Evolutionary conservation across 768 basidiomycete species (phyloP).

Genomic region (Zangia roseola): DNA sequence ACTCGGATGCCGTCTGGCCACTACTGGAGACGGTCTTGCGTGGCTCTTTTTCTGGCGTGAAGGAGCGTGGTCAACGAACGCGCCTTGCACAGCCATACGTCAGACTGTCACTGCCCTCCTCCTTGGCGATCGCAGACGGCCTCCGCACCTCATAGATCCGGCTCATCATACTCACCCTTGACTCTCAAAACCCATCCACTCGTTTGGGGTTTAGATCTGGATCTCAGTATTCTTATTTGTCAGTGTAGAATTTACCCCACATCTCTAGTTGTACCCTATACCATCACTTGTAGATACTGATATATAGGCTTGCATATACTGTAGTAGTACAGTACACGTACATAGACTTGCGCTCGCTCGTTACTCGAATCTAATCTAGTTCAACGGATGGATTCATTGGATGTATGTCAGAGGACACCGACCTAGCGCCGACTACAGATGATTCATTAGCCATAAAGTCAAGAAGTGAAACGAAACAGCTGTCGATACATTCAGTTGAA

Average conservation of each 20-base stretch:
- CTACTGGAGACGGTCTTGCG: slow-evolving; percentile 61
- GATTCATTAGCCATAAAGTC: slow-evolving; percentile 19
- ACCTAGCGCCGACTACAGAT: slow-evolving; percentile 3
- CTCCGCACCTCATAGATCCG: slow-evolving; percentile 11
- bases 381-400: too few relatives aligned
- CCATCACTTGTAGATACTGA: slow-evolving; percentile 6
- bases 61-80: slow-evolving; percentile 39
- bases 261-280: slow-evolving; percentile 9
- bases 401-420: too few relatives aligned
- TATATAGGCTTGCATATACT: not conserved
- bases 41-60: slow-evolving; percentile 52
- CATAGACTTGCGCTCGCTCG: too few relatives aligned
- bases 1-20: slow-evolving; percentile 82
- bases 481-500: slow-evolving; percentile 29
- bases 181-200: slow-evolving; percentile 1
- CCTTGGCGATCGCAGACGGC: slow-evolving; percentile 10
- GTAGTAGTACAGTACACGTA: slow-evolving; percentile 6
- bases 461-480: slow-evolving; percentile 6
- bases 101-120: slow-evolving; percentile 9
- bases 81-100: slow-evolving; percentile 20
- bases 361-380: too few relatives aligned
- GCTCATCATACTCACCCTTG: not conserved
- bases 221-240: slow-evolving; percentile 13
- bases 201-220: slow-evolving; percentile 9
- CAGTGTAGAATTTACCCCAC: slow-evolving; percentile 19